A percentile compares a stretch with the other conserved stretches of the same genome.
These are phyloP conservation scores for Immersiella caudata DNA, from an alignment of 495 filamentous ascomycete species.

Conservation along the genomic window DNA sequence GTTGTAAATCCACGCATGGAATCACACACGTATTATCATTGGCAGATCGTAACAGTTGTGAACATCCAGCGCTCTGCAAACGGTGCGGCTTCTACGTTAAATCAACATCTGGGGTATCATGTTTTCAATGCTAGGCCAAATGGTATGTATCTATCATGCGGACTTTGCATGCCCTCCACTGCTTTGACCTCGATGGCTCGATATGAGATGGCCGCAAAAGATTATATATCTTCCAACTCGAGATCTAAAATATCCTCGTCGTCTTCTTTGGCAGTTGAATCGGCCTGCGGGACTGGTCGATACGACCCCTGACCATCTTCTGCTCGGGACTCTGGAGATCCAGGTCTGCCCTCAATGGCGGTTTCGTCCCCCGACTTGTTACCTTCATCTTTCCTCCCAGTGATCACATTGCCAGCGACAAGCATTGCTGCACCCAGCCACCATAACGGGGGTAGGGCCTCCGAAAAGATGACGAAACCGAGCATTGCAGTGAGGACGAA, in stretches of 20 bases:
- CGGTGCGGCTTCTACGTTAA: no score
- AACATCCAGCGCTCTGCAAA: no score
- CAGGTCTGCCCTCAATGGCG: slow-evolving; percentile 5
- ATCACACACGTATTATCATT: not conserved
- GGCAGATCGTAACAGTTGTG: no score
- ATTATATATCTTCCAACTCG: slow-evolving; percentile 11
- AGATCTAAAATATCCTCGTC: slow-evolving; percentile 33
- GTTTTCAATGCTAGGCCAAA: no score
- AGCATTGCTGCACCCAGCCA: slow-evolving; percentile 84
- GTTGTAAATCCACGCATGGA: not conserved
- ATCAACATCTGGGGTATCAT: no score
- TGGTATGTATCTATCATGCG: not conserved
- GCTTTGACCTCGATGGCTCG: not conserved
- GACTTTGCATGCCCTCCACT: not conserved
- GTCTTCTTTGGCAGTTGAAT: slow-evolving; percentile 13
- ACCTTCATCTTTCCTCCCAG: slow-evolving; percentile 76
- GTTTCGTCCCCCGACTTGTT: slow-evolving; percentile 5
- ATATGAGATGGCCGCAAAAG: not conserved
- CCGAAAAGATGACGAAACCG: slow-evolving; percentile 53
- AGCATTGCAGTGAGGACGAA: slow-evolving; percentile 90
- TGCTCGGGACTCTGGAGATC: slow-evolving; percentile 7
- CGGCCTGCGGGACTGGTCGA: slow-evolving; percentile 6
- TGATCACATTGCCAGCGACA: slow-evolving; percentile 87
- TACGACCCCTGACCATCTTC: slow-evolving; percentile 26
- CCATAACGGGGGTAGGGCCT: slow-evolving; percentile 66